phyloP scores from a whole-genome alignment of 345 rosid genomes.

The Isatis tinctoria region DNA sequence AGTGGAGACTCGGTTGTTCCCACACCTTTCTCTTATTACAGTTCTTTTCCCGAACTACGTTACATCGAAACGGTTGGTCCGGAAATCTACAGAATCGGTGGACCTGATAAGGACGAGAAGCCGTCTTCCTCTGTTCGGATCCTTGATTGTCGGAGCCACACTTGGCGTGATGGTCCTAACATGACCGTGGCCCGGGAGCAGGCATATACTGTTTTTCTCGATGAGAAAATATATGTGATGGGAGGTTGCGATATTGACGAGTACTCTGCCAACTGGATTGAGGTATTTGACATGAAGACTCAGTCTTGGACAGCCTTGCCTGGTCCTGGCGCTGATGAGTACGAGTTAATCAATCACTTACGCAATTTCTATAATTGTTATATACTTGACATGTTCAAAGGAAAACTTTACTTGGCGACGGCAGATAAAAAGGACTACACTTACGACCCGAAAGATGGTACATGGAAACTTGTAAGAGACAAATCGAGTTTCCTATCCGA shows the following conservation, averaged over 20 bases:
- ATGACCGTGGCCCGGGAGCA: constrained; percentile 36
- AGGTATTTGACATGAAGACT: neutral
- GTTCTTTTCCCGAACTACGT: no score
- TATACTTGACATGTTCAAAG: neutral
- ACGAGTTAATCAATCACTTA: no score
- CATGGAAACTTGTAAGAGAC: neutral
- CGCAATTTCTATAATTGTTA: no score
- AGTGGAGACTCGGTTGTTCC: no score
- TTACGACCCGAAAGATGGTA: neutral
- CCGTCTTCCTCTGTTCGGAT: constrained; percentile 46
- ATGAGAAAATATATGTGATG: neutral
- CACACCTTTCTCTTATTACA: no score
- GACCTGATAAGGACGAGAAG: neutral
- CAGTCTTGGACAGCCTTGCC: neutral
- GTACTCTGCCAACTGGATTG: neutral
- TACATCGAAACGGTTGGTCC: no score
- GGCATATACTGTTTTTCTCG: neutral
- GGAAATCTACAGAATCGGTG: no score
- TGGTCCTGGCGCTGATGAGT: neutral
- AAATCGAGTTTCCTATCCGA: neutral
- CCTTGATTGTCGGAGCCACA: constrained; percentile 52
- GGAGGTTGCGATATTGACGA: neutral
- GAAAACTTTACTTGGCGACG: neutral
- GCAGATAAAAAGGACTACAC: neutral
- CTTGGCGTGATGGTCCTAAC: constrained; percentile 49